Evolutionary conservation across 345 rosid genomes (phyloP), one percentile per base, ranked within the genome.

Genomic region (Rhodamnia argentea): DNA sequence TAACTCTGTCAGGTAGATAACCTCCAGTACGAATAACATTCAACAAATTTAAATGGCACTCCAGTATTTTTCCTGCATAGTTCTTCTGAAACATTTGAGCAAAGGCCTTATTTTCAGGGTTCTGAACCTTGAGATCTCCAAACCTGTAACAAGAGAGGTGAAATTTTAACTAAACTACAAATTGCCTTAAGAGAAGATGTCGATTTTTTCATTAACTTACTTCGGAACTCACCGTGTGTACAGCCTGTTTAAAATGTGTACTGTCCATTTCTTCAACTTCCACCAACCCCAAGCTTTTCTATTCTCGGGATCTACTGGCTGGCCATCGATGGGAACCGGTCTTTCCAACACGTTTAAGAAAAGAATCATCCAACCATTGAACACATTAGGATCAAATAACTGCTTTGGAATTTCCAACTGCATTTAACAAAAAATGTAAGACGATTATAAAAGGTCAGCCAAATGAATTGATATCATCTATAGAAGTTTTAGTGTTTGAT

Each of bases 261-360:
- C 95, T 2, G 98, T 98, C 99, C 99, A 98, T 89, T 98, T 98
- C 93, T 98, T 98, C 94, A 98, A 96, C 90, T 98, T 98, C 99
- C 99, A 98, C 99, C 99, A 98, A 44, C 99, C 98, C 99, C 99
- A 98, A 60, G 98, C 93, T 91, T 96, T 98, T 92, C 99, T 93
- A 52, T 93, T 91, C 84, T 98, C 99, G 2, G 93, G 96, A 89
- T 98, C 99, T 81, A 87, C 58, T 88, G 99, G 99, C 89, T 98
- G 97, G 24, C 98, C 99, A 89, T 98, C 99, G n/a, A 86, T 50
- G n/a, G 97, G 98, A 87, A 98, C 96, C 82, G 98, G 93, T 89
- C 98, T 94, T 92, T 98, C 99, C 94, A 95, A 90, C 89, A 95
- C 87, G 87, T 84, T 98, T 89, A 96, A 91, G 94, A 98, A 96